A percentile compares a stretch with the other conserved stretches of the same genome.
Conservation (phyloP, 306 rosid species). For the Prunus armeniaca region DNA sequence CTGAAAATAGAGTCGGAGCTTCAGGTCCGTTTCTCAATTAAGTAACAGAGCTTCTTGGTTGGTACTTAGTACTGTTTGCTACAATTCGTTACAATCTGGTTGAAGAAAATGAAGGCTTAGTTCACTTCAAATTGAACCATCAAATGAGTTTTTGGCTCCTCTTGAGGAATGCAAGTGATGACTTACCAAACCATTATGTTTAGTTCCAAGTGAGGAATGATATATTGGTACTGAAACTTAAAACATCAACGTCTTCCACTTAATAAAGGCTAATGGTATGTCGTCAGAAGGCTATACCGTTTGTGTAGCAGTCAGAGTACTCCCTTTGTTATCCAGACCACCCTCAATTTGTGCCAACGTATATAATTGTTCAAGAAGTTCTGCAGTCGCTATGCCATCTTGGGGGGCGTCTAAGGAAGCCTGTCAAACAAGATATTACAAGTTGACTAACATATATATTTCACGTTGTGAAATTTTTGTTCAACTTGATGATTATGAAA, state of each 20-base stretch:
- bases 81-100: too few species aligned
- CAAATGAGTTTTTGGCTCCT: background rate
- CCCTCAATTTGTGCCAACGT: conserved; percentile 29
- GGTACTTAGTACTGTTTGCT: background rate
- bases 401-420: conserved; percentile 59
- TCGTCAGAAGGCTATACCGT: conserved; percentile 36
- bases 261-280: background rate
- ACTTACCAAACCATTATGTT: background rate
- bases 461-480: background rate
- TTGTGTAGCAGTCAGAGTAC: conserved; percentile 17
- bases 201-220: background rate
- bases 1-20: background rate
- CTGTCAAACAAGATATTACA: conserved; percentile 35
- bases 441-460: background rate
- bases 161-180: background rate
- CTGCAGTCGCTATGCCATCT: conserved; percentile 81
- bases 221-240: background rate
- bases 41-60: background rate
- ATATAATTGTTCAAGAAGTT: conserved; percentile 66
- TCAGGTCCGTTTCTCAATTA: background rate
- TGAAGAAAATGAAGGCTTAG: background rate
- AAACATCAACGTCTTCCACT: background rate
- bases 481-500: background rate
- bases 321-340: conserved; percentile 25
- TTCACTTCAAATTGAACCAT: background rate